Base-by-base conservation (phyloP, 306 rosid species). In the Fagus sylvatica region DNA sequence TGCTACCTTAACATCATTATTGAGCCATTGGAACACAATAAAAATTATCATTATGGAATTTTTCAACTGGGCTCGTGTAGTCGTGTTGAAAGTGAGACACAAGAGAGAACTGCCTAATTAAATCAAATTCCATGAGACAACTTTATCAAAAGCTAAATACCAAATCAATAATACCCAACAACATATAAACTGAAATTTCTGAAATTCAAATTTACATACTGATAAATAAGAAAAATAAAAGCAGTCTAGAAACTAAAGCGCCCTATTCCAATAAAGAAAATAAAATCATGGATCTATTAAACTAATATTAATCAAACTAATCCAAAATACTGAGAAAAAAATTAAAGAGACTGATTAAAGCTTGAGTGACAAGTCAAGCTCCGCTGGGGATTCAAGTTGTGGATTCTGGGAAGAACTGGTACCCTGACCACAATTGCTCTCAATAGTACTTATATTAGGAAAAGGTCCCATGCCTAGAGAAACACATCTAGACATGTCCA, bases 351-450 rank as follows among this genome's bases (percentile, higher is more conserved):
- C 28, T 22, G 28, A 46, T 46, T 46, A 73, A 37, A 73, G 76
- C 53, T 55, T 73, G 53, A 73, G 76, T n/a, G 76, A 36, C 67
- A 73, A 54, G 53, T 73, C 64, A 12, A 53, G 66, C 17, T 7
- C 36, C 12, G 5, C 65, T 34, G 53, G 5, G 6, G 60, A 7
- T 54, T 19, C 57, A 42, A 16, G 0, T 7, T 73, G 33, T 2
- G 33, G 69, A 57, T 40, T 72, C 67, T 57, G 34, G 57, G 1
- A 13, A 40, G 42, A 28, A 3, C 41, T 53, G 7, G 32, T 71
- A 15, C 55, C 42, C 0, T 48, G n/a, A 61, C 34, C 34, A 57
- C 32, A 9, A 28, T 19, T 28, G 13, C 16, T 22, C 28, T 22
- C 64, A 57, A 0, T 8, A 13, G 15, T 2, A 8, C 7, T 56